Evolutionary conservation across 2,329 filamentous ascomycete genomes (phyloP), one percentile per base, ranked within the genome.

Genomic region (Xylariaceae sp.): DNA sequence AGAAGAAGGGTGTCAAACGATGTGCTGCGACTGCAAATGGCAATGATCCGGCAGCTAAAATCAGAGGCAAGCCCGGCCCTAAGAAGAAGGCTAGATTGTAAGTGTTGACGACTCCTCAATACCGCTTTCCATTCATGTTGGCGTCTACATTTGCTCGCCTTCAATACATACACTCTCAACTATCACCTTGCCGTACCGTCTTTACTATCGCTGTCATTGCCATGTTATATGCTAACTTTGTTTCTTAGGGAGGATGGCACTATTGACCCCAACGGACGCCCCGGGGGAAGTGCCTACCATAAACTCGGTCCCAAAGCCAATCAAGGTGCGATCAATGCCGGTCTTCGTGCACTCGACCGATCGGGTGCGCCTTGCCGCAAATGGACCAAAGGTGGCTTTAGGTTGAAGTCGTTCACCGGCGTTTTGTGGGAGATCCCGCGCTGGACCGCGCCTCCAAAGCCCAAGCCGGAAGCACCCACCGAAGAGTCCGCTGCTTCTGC

Each of bases 51-150:
- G 69, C 75, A 78, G 69, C 87, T n/a, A 92, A 90, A 75, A 81
- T 87, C 52, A 82, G 91, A 72, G 90, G 90, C 71, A 96, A 96
- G 79, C 94, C 95, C 6, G 94, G 94, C 6, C 94, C 94, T 0
- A 98, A 97, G 85, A 96, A 97, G 86, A 96, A 96, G 79, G 88
- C 90, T 64, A 88, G 90, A 82, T 78, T 96, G 94, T 97, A 89
- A 78, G 92, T 89, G 24, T 52, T 54, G n/a, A 19, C 40, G 3
- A 16, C 2, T 11, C 24, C 24, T 11, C 9, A 16, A n/a, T 39
- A 11, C n/a, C 9, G 1, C 8, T 16, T n/a, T 11, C 14, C 28
- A 43, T 37, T 2, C 29, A 11, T 2, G 7, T 34, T 40, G 6
- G 3, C 24, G 19, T 31, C 16, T 31, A 26, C 28, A n/a, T n/a